A percentile compares a stretch with the other conserved stretches of the same genome.
Conservation (phyloP, 805 yeast species). For the Ogataea haglerorum region DNA sequence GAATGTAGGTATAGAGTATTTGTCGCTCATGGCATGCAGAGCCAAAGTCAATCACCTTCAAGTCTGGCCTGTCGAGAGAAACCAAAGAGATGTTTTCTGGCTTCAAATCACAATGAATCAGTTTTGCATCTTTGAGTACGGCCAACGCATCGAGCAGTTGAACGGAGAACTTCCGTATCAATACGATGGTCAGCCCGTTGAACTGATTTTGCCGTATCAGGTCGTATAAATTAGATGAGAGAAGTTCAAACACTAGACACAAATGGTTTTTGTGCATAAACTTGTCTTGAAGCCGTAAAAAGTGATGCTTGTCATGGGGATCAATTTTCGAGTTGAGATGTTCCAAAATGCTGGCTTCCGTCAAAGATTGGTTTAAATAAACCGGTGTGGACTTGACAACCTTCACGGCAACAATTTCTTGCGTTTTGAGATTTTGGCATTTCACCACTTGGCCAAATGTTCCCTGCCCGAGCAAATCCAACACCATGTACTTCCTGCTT, state of each 20-base stretch:
- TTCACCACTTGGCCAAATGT: slow-evolving; percentile 98
- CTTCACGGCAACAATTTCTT: slow-evolving; percentile 89
- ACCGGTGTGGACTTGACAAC: slow-evolving; percentile 92
- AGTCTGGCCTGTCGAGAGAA: slow-evolving; percentile 75
- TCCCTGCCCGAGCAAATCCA: slow-evolving; percentile 92
- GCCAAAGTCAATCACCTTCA: slow-evolving; percentile 95
- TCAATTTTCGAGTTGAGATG: slow-evolving; percentile 69
- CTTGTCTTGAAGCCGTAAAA: slow-evolving; percentile 77
- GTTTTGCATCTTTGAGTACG: slow-evolving; percentile 73
- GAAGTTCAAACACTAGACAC: slow-evolving; percentile 86
- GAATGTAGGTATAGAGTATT: slow-evolving; percentile 86
- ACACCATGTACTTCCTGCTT: slow-evolving; percentile 79
- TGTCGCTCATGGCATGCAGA: slow-evolving; percentile 91
- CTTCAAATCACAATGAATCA: slow-evolving; percentile 94
- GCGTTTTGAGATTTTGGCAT: slow-evolving; percentile 72
- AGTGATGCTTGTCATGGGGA: slow-evolving; percentile 67
- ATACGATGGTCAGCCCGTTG: slow-evolving; percentile 77
- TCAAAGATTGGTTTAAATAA: slow-evolving; percentile 83
- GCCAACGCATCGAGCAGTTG: slow-evolving; percentile 81
- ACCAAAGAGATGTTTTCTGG: slow-evolving; percentile 90
- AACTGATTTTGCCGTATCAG: slow-evolving; percentile 89
- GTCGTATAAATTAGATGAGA: slow-evolving; percentile 87
- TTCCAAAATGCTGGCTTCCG: slow-evolving; percentile 86
- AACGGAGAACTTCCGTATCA: slow-evolving; percentile 72
- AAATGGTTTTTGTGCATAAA: slow-evolving; percentile 90